Percentiles rank a stretch among this genome's conserved stretches.
These are phyloP conservation scores for Aspergillus nidulans DNA, from an alignment of 495 filamentous ascomycete species.

Conservation along the genomic window DNA sequence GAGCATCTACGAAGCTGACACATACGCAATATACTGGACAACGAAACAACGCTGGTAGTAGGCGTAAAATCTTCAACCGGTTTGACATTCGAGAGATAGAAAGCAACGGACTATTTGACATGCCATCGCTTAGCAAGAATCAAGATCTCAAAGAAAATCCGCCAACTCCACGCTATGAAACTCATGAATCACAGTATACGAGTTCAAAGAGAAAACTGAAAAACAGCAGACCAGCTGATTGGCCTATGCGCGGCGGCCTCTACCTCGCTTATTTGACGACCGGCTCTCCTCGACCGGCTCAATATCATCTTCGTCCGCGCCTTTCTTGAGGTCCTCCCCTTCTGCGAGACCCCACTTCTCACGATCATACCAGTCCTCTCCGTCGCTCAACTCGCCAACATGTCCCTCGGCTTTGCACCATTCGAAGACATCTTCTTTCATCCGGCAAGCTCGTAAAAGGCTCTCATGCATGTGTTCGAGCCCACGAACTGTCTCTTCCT, in stretches of 20 bases:
- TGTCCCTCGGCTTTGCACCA: constrained; percentile 92
- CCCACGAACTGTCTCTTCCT: constrained; percentile 88
- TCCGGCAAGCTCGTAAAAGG: constrained; percentile 69
- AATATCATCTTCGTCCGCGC: constrained; percentile 86
- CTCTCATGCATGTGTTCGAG: constrained; percentile 70
- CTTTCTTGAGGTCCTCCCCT: constrained; percentile 78
- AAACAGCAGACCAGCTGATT: not conserved
- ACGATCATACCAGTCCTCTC: constrained; percentile 93
- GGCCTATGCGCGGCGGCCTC: constrained; percentile 34
- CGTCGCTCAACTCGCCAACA: constrained; percentile 79
- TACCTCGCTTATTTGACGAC: constrained; percentile 63
- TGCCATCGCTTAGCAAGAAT: not conserved
- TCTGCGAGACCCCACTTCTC: constrained; percentile 78
- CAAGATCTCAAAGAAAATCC: constrained; percentile 8
- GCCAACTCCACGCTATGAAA: constrained; percentile 23
- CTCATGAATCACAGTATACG: constrained; percentile 4
- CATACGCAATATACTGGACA: not conserved
- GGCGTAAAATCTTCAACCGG: not conserved
- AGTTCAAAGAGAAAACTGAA: constrained; percentile 1
- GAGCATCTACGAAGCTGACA: not conserved
- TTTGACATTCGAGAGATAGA: not conserved
- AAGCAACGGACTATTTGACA: not conserved
- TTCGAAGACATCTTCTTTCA: constrained; percentile 72
- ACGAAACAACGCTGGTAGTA: not conserved
- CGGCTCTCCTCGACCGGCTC: constrained; percentile 68